phyloP scores from a whole-genome alignment of 768 basidiomycete genomes.

The Boletus fagicola region DNA sequence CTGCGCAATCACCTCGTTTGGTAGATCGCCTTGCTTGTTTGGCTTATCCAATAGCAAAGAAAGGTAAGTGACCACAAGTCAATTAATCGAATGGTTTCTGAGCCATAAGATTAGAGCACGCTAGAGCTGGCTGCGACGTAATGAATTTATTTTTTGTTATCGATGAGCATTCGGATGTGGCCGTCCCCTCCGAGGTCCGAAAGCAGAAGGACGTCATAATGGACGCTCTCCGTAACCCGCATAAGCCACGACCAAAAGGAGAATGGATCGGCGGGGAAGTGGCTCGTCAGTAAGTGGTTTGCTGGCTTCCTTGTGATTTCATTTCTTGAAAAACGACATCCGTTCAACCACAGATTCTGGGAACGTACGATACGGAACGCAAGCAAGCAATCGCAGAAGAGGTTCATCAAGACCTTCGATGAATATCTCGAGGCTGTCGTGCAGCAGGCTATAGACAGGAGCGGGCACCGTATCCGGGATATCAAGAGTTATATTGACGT shows the following conservation, averaged over 20 bases:
- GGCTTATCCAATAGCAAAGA: constrained; percentile 11
- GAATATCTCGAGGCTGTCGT: constrained; percentile 1
- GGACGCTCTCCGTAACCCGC: constrained; percentile 15
- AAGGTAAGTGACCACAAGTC: background rate
- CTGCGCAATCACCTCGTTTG: background rate
- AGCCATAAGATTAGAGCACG: constrained; percentile 4
- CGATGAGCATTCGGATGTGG: constrained; percentile 50
- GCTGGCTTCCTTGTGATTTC: too few species aligned
- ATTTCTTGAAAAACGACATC: background rate
- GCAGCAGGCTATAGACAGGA: constrained; percentile 8
- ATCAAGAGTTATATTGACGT: constrained; percentile 41
- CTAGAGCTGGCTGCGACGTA: constrained; percentile 44
- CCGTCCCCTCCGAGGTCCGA: constrained; percentile 30
- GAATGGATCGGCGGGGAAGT: constrained; percentile 18
- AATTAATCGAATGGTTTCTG: background rate
- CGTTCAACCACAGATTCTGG: constrained; percentile 14
- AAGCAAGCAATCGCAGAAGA: background rate
- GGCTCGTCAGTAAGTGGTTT: constrained; percentile 14
- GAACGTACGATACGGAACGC: constrained; percentile 6
- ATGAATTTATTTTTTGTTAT: constrained; percentile 52
- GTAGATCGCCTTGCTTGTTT: constrained; percentile 12
- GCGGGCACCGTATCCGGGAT: constrained; percentile 28
- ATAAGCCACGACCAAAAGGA: constrained; percentile 12
- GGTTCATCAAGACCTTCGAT: constrained; percentile 4
- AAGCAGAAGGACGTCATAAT: constrained; percentile 24